Percentiles rank a stretch among this genome's conserved stretches.
Evolutionary conservation across 305 asterid genomes (phyloP).

Genomic region (Fraxinus sp.): DNA sequence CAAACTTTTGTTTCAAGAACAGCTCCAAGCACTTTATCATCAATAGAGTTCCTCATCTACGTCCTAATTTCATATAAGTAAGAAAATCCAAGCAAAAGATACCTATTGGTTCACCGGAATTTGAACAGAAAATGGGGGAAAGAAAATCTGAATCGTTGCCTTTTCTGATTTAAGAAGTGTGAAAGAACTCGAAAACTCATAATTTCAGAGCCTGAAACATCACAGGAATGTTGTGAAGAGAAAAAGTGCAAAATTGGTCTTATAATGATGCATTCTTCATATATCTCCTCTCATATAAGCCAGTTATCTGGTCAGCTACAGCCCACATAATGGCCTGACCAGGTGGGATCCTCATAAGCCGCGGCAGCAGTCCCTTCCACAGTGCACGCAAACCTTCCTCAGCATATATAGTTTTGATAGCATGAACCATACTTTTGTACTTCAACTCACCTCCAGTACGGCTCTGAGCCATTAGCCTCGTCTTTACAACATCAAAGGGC

Average conservation of each 20-base stretch:
- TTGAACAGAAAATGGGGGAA: background rate
- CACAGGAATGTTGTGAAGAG: background rate
- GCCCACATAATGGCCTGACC: conserved; percentile 98
- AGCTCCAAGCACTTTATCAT: background rate
- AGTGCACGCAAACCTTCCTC: conserved; percentile 84
- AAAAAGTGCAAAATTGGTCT: conserved; percentile 4
- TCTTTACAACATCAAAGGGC: conserved; percentile 94
- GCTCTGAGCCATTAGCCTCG: conserved; percentile 96
- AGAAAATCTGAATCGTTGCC: background rate
- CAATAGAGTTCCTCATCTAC: background rate
- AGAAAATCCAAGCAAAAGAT: background rate
- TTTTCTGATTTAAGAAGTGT: background rate
- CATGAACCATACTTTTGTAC: conserved; percentile 87
- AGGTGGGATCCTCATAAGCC: conserved; percentile 98
- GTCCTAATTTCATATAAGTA: background rate
- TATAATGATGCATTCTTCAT: conserved; percentile 40
- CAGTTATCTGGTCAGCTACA: conserved; percentile 90
- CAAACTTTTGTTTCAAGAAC: background rate
- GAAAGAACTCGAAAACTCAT: background rate
- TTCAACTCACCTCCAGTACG: conserved; percentile 66
- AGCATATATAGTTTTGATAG: conserved; percentile 62
- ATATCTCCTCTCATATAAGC: conserved; percentile 73
- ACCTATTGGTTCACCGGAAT: background rate
- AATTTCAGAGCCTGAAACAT: background rate
- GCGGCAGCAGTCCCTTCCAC: conserved; percentile 87